These are phyloP conservation scores for Magnusiomyces sp. DNA, from an alignment of 1,139 yeast genomes.

Conservation along the genomic window DNA sequence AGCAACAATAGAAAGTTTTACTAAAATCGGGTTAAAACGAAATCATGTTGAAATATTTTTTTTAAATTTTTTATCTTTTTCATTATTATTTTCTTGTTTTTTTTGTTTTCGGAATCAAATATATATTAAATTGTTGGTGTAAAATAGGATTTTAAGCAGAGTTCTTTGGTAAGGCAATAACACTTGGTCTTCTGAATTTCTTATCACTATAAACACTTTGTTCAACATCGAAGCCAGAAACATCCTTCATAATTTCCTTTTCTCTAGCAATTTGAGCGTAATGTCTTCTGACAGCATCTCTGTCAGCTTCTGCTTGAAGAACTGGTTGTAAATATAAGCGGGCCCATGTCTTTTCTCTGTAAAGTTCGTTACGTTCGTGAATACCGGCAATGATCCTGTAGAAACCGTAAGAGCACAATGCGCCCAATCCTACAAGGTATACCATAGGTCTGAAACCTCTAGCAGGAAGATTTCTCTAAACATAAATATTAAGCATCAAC, in stretches of 20 bases:
- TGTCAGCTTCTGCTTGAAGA: conserved; percentile 73
- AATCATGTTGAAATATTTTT: no score
- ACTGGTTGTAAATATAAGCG: conserved; percentile 67
- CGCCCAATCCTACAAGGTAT: conserved; percentile 57
- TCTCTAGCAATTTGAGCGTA: conserved; percentile 63
- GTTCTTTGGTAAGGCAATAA: conserved; percentile 27
- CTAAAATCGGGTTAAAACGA: no score
- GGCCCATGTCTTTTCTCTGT: conserved; percentile 73
- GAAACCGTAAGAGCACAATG: conserved; percentile 63
- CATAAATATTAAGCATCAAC: background rate
- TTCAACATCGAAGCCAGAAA: conserved; percentile 50
- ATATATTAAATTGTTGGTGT: no score
- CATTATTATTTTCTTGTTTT: no score
- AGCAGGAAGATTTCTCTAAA: conserved; percentile 62
- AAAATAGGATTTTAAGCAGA: background rate
- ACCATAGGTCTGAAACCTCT: conserved; percentile 76
- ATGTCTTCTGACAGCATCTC: conserved; percentile 68
- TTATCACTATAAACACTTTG: conserved; percentile 40
- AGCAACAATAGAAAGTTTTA: no score
- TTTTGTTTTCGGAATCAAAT: no score
- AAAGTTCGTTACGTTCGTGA: conserved; percentile 64
- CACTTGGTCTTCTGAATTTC: conserved; percentile 33
- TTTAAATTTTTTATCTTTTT: no score
- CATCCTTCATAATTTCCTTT: conserved; percentile 51
- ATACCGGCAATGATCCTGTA: conserved; percentile 60